Evolutionary conservation across 2,329 filamentous ascomycete species (phyloP).

Genomic region (Fusarium austroafricanum): DNA sequence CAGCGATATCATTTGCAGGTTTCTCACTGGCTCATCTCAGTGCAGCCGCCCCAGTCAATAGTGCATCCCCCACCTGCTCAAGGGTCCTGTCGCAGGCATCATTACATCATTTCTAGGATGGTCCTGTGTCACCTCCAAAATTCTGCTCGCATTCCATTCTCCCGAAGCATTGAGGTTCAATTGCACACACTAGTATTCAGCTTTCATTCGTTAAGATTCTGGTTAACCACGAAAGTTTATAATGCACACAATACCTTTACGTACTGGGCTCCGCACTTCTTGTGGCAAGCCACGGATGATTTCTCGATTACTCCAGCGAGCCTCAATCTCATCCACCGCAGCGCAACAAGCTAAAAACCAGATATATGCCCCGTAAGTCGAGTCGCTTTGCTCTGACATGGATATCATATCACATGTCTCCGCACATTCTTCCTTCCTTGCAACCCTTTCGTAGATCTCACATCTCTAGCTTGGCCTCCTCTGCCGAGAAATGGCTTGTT

Average conservation of each 20-base stretch:
- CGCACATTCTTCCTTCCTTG: conserved; percentile 19
- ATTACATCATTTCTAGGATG: conserved; percentile 30
- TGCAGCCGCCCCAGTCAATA: conserved; percentile 14
- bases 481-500: conserved; percentile 21
- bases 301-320: conserved; percentile 12
- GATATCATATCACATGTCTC: conserved; percentile 24
- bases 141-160: conserved; percentile 10
- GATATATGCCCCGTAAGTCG: conserved; percentile 52
- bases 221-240: background rate
- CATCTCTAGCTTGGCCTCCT: conserved; percentile 24
- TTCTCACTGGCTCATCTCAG: conserved; percentile 19
- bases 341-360: conserved; percentile 49
- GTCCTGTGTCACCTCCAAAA: conserved; percentile 21
- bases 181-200: background rate
- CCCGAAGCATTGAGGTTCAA: conserved; percentile 15
- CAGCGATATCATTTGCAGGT: background rate
- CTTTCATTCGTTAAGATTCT: background rate
- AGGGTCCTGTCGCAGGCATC: conserved; percentile 14
- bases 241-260: conserved; percentile 19
- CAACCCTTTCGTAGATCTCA: conserved; percentile 40
- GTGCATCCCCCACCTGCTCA: conserved; percentile 13
- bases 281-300: conserved; percentile 5
- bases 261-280: conserved; percentile 19
- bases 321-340: conserved; percentile 42
- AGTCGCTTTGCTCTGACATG: conserved; percentile 9